phyloP scores from a whole-genome alignment of 352 stramenopile genomes.

The Phytophthora nicotianae region DNA sequence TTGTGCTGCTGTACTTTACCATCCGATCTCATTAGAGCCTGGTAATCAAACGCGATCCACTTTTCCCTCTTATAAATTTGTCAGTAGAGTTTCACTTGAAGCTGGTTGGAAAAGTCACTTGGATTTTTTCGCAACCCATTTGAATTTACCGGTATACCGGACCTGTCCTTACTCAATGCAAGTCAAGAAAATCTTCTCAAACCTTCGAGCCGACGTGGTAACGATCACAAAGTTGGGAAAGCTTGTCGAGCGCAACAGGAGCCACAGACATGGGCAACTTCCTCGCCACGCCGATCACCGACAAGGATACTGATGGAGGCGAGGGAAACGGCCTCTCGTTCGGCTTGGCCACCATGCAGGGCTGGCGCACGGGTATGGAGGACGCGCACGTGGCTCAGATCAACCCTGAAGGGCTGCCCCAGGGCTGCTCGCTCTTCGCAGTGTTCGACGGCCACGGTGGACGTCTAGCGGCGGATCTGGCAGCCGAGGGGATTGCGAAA shows the following conservation, averaged over 20 bases:
- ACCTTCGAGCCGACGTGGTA: constrained; percentile 14
- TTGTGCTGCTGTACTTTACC: constrained; percentile 84
- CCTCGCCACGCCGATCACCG: constrained; percentile 72
- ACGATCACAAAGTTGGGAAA: not conserved
- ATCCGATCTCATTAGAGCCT: constrained; percentile 72
- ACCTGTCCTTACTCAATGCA: constrained; percentile 6
- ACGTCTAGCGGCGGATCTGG: constrained; percentile 57
- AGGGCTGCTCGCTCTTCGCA: constrained; percentile 67
- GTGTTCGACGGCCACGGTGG: constrained; percentile 86
- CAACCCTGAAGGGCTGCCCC: constrained; percentile 47
- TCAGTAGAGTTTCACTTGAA: not conserved
- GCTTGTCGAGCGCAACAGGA: constrained; percentile 3
- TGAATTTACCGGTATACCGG: constrained; percentile 3
- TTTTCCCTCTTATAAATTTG: constrained; percentile 1
- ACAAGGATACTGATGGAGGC: constrained; percentile 70
- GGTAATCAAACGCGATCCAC: constrained; percentile 19
- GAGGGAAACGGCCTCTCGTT: constrained; percentile 63
- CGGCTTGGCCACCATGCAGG: constrained; percentile 80
- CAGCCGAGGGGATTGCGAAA: constrained; percentile 45
- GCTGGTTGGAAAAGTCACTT: not conserved
- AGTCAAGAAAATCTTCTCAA: constrained; percentile 19
- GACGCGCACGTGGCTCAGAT: constrained; percentile 74
- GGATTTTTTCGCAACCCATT: constrained; percentile 12
- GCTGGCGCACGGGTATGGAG: constrained; percentile 85
- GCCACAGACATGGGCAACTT: constrained; percentile 84